Evolutionary conservation across 2,329 filamentous ascomycete genomes (phyloP).

Genomic region (Xylaria arbuscula): DNA sequence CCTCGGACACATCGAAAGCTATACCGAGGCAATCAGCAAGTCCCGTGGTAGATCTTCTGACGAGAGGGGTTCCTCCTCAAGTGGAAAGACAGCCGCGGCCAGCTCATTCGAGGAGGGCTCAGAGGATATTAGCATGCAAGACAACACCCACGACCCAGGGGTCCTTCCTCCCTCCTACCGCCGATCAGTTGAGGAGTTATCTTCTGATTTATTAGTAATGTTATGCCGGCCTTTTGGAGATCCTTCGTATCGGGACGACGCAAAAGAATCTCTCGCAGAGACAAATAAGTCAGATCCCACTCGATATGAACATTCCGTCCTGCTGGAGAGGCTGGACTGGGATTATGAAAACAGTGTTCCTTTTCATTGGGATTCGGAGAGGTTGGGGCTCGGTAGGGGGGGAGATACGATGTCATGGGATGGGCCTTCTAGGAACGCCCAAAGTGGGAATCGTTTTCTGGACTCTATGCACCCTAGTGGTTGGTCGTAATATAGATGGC

Average conservation of each 20-base stretch:
- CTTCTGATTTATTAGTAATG: slow-evolving; percentile 1
- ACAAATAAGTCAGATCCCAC: background rate
- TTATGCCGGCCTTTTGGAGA: slow-evolving; percentile 5
- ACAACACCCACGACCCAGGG: background rate
- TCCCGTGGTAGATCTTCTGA: background rate
- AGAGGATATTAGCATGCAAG: background rate
- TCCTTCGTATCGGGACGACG: background rate
- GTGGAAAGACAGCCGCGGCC: background rate
- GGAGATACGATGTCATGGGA: background rate
- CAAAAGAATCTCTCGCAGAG: slow-evolving; percentile 2
- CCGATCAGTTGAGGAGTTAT: background rate
- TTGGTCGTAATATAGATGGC: background rate
- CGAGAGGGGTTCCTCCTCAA: no score
- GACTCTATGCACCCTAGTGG: slow-evolving; percentile 12
- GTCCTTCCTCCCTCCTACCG: background rate
- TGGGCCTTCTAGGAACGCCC: background rate
- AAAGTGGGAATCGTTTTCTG: slow-evolving; percentile 5
- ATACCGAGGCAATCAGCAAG: background rate
- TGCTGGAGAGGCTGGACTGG: background rate
- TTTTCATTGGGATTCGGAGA: slow-evolving; percentile 8
- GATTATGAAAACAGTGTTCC: slow-evolving; percentile 2
- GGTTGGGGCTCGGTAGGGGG: background rate
- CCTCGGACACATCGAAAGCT: background rate
- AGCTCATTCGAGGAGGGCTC: background rate
- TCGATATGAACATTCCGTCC: slow-evolving; percentile 7